These are phyloP conservation scores for Dillenia suffruticosa DNA, from an alignment of 164 flowering plant species.

Conservation along the genomic window DNA sequence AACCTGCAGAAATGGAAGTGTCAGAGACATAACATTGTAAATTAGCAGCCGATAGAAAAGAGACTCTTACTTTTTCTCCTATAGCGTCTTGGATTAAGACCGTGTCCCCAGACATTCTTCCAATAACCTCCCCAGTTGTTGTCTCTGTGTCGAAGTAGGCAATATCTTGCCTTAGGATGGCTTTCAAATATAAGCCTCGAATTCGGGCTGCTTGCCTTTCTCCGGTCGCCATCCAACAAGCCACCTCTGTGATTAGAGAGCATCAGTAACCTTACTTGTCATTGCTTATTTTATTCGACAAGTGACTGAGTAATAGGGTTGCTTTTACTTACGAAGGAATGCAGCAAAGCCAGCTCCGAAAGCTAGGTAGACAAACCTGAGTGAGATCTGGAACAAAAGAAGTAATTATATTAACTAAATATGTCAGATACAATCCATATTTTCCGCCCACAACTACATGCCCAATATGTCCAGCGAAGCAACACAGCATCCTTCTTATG, in stretches of 20 bases:
- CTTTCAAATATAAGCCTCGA: conserved; percentile 12
- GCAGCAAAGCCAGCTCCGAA: conserved; percentile 8
- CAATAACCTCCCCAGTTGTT: conserved; percentile 13
- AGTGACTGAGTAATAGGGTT: neutral
- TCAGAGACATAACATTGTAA: no score
- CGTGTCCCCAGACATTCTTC: conserved; percentile 6
- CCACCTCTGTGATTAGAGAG: conserved; percentile 3
- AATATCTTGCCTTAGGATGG: conserved; percentile 7
- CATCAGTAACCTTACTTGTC: neutral
- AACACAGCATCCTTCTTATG: no score
- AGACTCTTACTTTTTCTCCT: conserved; percentile 8
- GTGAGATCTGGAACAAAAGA: conserved; percentile 3
- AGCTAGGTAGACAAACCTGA: conserved; percentile 12
- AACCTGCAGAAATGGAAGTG: conserved; percentile 5
- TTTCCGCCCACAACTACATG: no score
- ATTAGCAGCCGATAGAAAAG: neutral
- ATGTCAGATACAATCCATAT: no score
- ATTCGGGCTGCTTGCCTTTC: conserved; percentile 15
- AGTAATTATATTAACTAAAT: neutral
- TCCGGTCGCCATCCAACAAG: conserved; percentile 13
- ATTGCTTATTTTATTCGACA: neutral
- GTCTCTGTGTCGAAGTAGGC: conserved; percentile 17
- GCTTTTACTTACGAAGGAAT: conserved; percentile 4
- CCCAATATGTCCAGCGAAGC: no score
- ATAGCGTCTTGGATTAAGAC: conserved; percentile 13